Conservation (phyloP, 2,329 filamentous ascomycete species). For the Aphanocladium album region DNA sequence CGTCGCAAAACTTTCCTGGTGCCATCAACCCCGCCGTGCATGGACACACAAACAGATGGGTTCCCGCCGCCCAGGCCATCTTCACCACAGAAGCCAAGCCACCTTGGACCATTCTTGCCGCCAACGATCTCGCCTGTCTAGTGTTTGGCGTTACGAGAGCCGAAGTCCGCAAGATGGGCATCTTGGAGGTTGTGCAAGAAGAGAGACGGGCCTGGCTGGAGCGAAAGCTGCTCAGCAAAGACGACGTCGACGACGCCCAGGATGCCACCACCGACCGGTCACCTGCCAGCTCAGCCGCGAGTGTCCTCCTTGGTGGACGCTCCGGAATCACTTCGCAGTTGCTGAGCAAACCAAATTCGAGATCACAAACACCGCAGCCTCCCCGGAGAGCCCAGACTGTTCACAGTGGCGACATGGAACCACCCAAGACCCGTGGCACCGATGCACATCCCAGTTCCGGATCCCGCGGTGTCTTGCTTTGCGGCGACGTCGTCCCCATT, state of each 20-base stretch:
- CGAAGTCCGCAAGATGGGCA: constrained; percentile 90
- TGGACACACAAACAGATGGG: constrained; percentile 84
- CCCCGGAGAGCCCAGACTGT: constrained; percentile 59
- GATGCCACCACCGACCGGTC: constrained; percentile 28
- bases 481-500: constrained; percentile 97
- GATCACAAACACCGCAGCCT: constrained; percentile 50
- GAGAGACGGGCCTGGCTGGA: constrained; percentile 88
- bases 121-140: constrained; percentile 92
- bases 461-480: constrained; percentile 84
- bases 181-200: constrained; percentile 88
- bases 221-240: constrained; percentile 64
- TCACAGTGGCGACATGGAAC: constrained; percentile 50
- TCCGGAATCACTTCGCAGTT: constrained; percentile 80
- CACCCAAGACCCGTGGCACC: constrained; percentile 48
- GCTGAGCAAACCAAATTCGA: constrained; percentile 72
- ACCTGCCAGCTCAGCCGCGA: constrained; percentile 37
- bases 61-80: constrained; percentile 88
- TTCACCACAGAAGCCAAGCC: constrained; percentile 90
- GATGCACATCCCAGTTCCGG: constrained; percentile 66
- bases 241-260: constrained; percentile 29
- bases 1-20: constrained; percentile 39
- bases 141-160: constrained; percentile 99
- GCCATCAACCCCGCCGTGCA: constrained; percentile 62
- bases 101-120: constrained; percentile 93
- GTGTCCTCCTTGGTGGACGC: constrained; percentile 61